These are phyloP conservation scores for Trametes meyenii DNA, from an alignment of 768 basidiomycete genomes.

Conservation along the genomic window DNA sequence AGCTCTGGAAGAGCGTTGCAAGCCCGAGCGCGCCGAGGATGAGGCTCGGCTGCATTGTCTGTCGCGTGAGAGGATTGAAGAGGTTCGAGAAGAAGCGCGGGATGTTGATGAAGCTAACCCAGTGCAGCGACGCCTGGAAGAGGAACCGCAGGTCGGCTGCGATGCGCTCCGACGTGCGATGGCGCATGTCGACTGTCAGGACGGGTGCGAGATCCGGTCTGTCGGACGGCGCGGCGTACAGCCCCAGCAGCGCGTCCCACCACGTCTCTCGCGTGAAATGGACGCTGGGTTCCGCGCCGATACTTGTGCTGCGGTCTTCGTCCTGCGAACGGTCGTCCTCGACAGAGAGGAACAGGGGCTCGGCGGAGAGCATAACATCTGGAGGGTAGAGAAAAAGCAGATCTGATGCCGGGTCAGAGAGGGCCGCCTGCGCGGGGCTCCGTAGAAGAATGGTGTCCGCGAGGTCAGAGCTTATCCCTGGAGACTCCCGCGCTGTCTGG, in stretches of 20 bases:
- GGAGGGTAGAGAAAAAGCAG: too few species aligned
- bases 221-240: slow-evolving; percentile 41
- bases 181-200: slow-evolving; percentile 40
- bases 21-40: slow-evolving; percentile 63
- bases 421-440: too few species aligned
- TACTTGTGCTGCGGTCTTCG: neutral
- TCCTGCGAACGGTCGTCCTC: neutral
- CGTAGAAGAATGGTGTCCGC: too few species aligned
- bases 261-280: slow-evolving; percentile 71
- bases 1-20: slow-evolving; percentile 68
- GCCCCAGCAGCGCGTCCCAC: slow-evolving; percentile 72
- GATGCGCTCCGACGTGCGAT: slow-evolving; percentile 46
- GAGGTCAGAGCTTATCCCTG: neutral
- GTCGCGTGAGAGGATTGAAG: slow-evolving; percentile 52
- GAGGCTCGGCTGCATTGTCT: slow-evolving; percentile 66
- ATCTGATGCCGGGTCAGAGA: too few species aligned
- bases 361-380: too few species aligned
- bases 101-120: slow-evolving; percentile 74
- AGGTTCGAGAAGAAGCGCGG: slow-evolving; percentile 65
- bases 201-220: neutral
- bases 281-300: slow-evolving; percentile 56
- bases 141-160: slow-evolving; percentile 62
- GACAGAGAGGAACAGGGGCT: neutral
- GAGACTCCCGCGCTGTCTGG: neutral
- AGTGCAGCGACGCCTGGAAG: slow-evolving; percentile 65